These are phyloP conservation scores for Yamadazyma mexicana DNA, from an alignment of 1,139 yeast genomes.

Conservation along the genomic window DNA sequence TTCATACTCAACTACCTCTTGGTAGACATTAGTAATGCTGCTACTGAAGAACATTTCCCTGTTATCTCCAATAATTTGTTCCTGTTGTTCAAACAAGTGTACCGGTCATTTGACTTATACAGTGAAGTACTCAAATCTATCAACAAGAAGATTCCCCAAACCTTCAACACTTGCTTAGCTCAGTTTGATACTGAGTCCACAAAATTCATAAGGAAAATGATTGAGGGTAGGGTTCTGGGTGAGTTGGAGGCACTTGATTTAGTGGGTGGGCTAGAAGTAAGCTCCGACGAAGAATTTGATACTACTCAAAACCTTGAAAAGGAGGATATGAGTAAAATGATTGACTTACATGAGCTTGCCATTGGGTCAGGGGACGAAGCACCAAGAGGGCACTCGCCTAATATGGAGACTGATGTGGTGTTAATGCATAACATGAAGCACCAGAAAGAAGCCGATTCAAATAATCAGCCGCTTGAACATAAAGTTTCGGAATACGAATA, in stretches of 20 bases:
- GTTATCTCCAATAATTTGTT: slow-evolving; percentile 28
- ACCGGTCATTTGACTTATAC: slow-evolving; percentile 4
- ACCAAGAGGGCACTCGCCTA: too few species aligned
- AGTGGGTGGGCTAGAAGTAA: slow-evolving; percentile 41
- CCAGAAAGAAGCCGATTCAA: background rate
- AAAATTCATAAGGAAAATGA: background rate
- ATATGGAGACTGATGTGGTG: too few species aligned
- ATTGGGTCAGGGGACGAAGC: background rate
- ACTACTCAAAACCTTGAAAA: background rate
- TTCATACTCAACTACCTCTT: slow-evolving; percentile 30
- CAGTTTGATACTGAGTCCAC: slow-evolving; percentile 3
- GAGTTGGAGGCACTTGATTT: slow-evolving; percentile 46
- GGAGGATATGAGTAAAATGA: slow-evolving; percentile 5
- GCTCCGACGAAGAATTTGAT: slow-evolving; percentile 3
- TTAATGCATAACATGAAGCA: background rate
- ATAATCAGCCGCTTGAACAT: background rate
- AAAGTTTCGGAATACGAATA: background rate
- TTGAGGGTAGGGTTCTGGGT: slow-evolving; percentile 9
- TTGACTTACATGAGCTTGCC: background rate
- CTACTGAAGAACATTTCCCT: slow-evolving; percentile 31
- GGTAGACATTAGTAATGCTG: slow-evolving; percentile 6
- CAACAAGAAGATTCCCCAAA: slow-evolving; percentile 1
- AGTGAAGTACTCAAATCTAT: slow-evolving; percentile 1
- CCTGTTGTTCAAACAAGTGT: slow-evolving; percentile 24
- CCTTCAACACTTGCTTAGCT: slow-evolving; percentile 3